These are phyloP conservation scores for Colletotrichum coccodes DNA, from an alignment of 2,329 filamentous ascomycete species.

Conservation along the genomic window DNA sequence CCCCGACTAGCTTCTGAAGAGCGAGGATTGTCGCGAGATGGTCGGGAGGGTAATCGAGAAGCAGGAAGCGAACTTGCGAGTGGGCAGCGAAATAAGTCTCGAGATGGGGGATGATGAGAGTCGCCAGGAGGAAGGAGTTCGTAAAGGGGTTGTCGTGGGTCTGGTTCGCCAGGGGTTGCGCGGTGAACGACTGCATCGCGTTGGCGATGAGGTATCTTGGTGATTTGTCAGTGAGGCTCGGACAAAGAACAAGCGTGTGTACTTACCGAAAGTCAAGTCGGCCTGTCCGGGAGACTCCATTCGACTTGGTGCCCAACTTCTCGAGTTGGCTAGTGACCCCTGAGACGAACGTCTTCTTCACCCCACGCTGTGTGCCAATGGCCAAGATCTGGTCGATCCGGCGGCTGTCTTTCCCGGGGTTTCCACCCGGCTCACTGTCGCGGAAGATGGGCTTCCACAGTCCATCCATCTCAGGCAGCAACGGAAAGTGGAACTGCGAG, in stretches of 20 bases:
- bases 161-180: constrained; percentile 60
- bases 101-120: constrained; percentile 68
- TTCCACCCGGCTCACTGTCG: constrained; percentile 43
- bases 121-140: constrained; percentile 64
- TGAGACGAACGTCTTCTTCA: constrained; percentile 59
- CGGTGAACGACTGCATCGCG: constrained; percentile 67
- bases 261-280: constrained; percentile 68
- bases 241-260: too few relatives aligned
- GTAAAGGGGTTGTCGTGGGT: constrained; percentile 64
- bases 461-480: constrained; percentile 59
- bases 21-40: constrained; percentile 67
- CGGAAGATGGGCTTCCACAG: constrained; percentile 65
- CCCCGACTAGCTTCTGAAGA: constrained; percentile 66
- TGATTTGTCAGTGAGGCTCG: too few relatives aligned
- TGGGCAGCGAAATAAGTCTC: constrained; percentile 68
- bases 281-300: constrained; percentile 61
- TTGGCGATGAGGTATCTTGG: constrained; percentile 68
- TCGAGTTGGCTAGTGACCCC: constrained; percentile 63
- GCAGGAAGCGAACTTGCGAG: constrained; percentile 62
- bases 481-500: constrained; percentile 57
- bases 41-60: constrained; percentile 68
- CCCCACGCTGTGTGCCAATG: constrained; percentile 65
- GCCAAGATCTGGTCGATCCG: constrained; percentile 69
- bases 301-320: constrained; percentile 61
- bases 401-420: constrained; percentile 41